A percentile compares a stretch with the other conserved stretches of the same genome.
Conservation (phyloP, 495 filamentous ascomycete genomes). For the Penicillium canescens region DNA sequence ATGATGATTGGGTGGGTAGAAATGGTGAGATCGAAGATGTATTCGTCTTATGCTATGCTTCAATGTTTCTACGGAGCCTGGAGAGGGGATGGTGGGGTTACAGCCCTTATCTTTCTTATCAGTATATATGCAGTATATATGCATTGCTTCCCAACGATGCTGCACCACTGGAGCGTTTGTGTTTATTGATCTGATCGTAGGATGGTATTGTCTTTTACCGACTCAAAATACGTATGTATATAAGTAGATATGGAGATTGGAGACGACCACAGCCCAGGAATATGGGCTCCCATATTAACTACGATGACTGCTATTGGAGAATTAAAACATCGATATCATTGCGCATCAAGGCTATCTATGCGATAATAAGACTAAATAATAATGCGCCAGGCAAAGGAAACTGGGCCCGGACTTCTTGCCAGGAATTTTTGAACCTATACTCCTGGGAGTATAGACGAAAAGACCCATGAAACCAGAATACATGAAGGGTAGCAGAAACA, state of each 20-base stretch:
- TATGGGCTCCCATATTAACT: too few species aligned
- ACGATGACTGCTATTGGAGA: too few species aligned
- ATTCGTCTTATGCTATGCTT: background rate
- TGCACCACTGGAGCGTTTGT: too few species aligned
- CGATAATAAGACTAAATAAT: slow-evolving; percentile 14
- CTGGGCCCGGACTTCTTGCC: background rate
- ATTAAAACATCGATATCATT: slow-evolving; percentile 11
- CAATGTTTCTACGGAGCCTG: background rate
- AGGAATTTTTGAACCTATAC: background rate
- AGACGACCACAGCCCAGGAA: too few species aligned
- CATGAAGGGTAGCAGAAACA: slow-evolving; percentile 2
- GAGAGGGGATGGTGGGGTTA: slow-evolving; percentile 1
- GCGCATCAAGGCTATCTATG: slow-evolving; percentile 28
- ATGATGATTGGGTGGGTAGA: slow-evolving; percentile 4
- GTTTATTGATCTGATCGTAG: too few species aligned
- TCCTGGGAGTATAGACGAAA: background rate
- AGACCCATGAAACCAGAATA: background rate
- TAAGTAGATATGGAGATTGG: too few species aligned
- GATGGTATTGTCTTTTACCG: too few species aligned
- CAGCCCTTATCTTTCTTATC: slow-evolving; percentile 11
- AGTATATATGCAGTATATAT: background rate
- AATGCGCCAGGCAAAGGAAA: slow-evolving; percentile 22
- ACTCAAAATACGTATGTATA: too few species aligned
- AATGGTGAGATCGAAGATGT: background rate
- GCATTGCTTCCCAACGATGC: too few species aligned